phyloP scores from a whole-genome alignment of 495 filamentous ascomycete species.

The Neurospora sp. region DNA sequence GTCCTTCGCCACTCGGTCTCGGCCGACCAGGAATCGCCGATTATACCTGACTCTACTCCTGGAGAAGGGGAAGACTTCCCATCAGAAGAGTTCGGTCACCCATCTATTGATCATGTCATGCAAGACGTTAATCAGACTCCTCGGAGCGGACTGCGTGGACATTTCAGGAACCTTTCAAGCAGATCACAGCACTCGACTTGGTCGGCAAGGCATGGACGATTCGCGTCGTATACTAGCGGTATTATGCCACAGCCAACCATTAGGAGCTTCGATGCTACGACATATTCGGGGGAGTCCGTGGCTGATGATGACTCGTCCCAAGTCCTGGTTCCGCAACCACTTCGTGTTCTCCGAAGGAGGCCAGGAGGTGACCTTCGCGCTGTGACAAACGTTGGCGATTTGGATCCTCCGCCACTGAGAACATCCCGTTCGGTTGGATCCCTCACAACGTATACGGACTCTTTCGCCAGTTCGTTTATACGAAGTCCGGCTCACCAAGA shows the following conservation, averaged over 20 bases:
- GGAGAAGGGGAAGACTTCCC: constrained; percentile 14
- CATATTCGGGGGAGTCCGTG: constrained; percentile 36
- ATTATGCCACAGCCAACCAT: constrained; percentile 50
- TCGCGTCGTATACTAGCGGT: constrained; percentile 64
- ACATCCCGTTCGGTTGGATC: constrained; percentile 66
- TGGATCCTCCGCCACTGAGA: constrained; percentile 41
- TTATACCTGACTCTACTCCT: constrained; percentile 28
- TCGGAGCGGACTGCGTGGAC: constrained; percentile 24
- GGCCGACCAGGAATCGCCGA: constrained; percentile 26
- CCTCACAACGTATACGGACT: constrained; percentile 57
- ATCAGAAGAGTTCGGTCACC: constrained; percentile 21
- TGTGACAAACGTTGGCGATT: constrained; percentile 61
- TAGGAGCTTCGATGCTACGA: constrained; percentile 49
- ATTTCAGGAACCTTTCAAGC: constrained; percentile 29
- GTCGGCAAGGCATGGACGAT: constrained; percentile 30
- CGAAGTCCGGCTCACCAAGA: constrained; percentile 23
- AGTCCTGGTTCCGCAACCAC: constrained; percentile 33
- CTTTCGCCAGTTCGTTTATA: constrained; percentile 51
- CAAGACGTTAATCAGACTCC: constrained; percentile 20
- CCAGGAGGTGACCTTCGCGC: constrained; percentile 85
- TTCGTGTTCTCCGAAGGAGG: constrained; percentile 64
- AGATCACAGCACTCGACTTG: constrained; percentile 28
- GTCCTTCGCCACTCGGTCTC: constrained; percentile 19
- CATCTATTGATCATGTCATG: constrained; percentile 23
- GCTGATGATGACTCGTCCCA: constrained; percentile 21